A percentile compares a stretch with the other conserved stretches of the same genome.
These are phyloP conservation scores for Canariomyces notabilis DNA, from an alignment of 2,329 filamentous ascomycete genomes.

Conservation along the genomic window DNA sequence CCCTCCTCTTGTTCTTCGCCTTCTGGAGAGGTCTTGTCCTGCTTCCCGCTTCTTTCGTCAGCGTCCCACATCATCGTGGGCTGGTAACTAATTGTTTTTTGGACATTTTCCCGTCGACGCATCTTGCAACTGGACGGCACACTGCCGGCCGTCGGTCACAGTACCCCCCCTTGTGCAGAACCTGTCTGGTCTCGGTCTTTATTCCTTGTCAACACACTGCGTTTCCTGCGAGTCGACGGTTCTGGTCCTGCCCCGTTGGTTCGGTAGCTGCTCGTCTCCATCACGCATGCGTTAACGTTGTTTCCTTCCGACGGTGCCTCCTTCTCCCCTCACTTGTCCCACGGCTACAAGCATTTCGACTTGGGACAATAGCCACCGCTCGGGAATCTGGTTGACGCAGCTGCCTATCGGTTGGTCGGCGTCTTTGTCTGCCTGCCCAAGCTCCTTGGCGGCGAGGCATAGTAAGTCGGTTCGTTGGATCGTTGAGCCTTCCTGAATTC, in stretches of 20 bases:
- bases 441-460: not conserved
- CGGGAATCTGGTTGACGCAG: not conserved
- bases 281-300: slow-evolving; percentile 12
- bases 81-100: slow-evolving; percentile 3
- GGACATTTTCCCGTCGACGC: slow-evolving; percentile 2
- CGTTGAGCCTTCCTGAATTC: not conserved
- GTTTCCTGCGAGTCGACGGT: slow-evolving; percentile 8
- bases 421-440: not conserved
- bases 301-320: not conserved
- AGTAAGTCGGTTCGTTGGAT: not conserved
- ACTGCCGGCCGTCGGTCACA: slow-evolving; percentile 9
- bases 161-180: slow-evolving; percentile 10
- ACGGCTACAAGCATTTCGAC: too few relatives aligned
- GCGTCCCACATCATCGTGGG: not conserved
- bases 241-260: slow-evolving; percentile 11
- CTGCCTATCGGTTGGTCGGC: not conserved
- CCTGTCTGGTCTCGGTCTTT: slow-evolving; percentile 19
- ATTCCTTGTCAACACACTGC: slow-evolving; percentile 16
- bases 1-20: slow-evolving; percentile 14
- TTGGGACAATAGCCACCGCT: not conserved
- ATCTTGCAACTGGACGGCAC: not conserved
- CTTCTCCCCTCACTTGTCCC: not conserved
- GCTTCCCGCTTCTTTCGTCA: slow-evolving; percentile 11
- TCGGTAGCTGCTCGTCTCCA: slow-evolving; percentile 12
- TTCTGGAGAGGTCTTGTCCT: slow-evolving; percentile 8